Conservation (phyloP, 208 protist genomes). For the Crithidia acanthocephali region DNA sequence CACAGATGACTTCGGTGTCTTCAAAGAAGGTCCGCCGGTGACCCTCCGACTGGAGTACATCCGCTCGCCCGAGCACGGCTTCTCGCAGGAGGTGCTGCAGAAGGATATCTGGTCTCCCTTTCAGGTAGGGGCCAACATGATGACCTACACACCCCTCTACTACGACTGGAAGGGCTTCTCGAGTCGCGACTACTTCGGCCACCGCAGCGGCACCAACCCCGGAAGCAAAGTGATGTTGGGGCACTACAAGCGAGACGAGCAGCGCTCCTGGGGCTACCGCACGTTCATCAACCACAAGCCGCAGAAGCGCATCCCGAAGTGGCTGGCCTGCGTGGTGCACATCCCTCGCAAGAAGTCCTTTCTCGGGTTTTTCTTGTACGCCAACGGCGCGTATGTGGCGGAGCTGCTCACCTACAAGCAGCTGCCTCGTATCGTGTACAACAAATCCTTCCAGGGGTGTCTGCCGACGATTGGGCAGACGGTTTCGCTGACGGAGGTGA, state of each 20-base stretch:
- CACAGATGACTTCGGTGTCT: slow-evolving; percentile 93
- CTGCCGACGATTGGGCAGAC: slow-evolving; percentile 92
- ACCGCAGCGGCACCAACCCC: slow-evolving; percentile 89
- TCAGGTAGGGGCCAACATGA: slow-evolving; percentile 86
- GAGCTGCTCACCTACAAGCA: slow-evolving; percentile 94
- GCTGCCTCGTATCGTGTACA: slow-evolving; percentile 90
- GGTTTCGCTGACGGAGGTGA: slow-evolving; percentile 85
- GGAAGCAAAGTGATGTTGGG: slow-evolving; percentile 85
- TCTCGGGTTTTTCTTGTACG: slow-evolving; percentile 92
- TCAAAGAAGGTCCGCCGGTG: slow-evolving; percentile 90
- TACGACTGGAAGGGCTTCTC: slow-evolving; percentile 91
- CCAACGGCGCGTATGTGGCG: slow-evolving; percentile 91
- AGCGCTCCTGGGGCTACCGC: slow-evolving; percentile 76
- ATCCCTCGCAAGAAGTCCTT: slow-evolving; percentile 80
- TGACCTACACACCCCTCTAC: slow-evolving; percentile 91
- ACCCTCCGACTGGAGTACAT: slow-evolving; percentile 91
- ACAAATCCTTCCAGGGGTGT: slow-evolving; percentile 86
- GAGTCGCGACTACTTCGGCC: slow-evolving; percentile 90
- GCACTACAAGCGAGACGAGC: slow-evolving; percentile 87
- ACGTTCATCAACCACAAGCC: slow-evolving; percentile 91
- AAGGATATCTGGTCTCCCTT: slow-evolving; percentile 94
- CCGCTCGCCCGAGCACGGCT: slow-evolving; percentile 85
- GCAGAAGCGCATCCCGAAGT: slow-evolving; percentile 91
- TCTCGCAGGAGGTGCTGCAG: slow-evolving; percentile 83
- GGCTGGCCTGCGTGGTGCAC: slow-evolving; percentile 89